Percentiles rank a stretch among this genome's conserved stretches.
phyloP scores from a whole-genome alignment of 2,329 filamentous ascomycete genomes.

The Stagonosporopsis cucurbitacearum region DNA sequence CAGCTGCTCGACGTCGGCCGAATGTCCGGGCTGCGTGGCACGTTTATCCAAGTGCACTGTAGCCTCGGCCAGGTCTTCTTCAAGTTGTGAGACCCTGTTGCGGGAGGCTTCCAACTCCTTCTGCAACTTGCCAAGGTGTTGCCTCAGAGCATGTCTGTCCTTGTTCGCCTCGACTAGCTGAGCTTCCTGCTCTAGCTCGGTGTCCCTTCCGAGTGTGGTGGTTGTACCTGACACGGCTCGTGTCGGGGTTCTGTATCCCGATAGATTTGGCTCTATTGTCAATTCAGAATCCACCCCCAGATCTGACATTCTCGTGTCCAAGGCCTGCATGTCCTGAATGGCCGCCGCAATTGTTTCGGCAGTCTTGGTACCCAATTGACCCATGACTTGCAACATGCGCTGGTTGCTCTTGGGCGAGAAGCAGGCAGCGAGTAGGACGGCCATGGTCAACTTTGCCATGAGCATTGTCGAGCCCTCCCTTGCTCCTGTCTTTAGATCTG shows the following conservation, averaged over 20 bases:
- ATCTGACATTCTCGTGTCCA: slow-evolving; percentile 46
- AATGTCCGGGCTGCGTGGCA: slow-evolving; percentile 46
- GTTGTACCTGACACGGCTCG: slow-evolving; percentile 38
- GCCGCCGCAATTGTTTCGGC: slow-evolving; percentile 49
- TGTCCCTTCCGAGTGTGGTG: slow-evolving; percentile 47
- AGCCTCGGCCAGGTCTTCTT: slow-evolving; percentile 57
- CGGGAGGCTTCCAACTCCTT: slow-evolving; percentile 52
- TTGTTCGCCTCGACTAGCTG: slow-evolving; percentile 57
- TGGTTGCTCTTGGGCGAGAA: slow-evolving; percentile 57
- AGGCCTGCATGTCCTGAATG: slow-evolving; percentile 50
- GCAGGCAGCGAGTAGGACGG: slow-evolving; percentile 56
- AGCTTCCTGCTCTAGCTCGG: slow-evolving; percentile 58
- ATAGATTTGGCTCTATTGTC: slow-evolving; percentile 41
- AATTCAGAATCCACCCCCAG: slow-evolving; percentile 46
- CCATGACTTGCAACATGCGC: slow-evolving; percentile 54
- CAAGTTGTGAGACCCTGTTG: slow-evolving; percentile 52
- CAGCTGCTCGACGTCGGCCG: slow-evolving; percentile 54
- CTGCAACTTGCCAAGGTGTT: slow-evolving; percentile 49
- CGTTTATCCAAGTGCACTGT: slow-evolving; percentile 53
- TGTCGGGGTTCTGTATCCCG: slow-evolving; percentile 44
- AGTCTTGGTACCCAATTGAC: slow-evolving; percentile 45
- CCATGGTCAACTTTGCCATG: slow-evolving; percentile 55
- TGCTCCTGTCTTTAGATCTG: slow-evolving; percentile 58
- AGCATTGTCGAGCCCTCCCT: slow-evolving; percentile 53
- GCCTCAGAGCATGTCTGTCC: slow-evolving; percentile 53